These are phyloP conservation scores for Plasmodium coatneyi DNA, from an alignment of 169 alveolate genomes.

Conservation along the genomic window DNA sequence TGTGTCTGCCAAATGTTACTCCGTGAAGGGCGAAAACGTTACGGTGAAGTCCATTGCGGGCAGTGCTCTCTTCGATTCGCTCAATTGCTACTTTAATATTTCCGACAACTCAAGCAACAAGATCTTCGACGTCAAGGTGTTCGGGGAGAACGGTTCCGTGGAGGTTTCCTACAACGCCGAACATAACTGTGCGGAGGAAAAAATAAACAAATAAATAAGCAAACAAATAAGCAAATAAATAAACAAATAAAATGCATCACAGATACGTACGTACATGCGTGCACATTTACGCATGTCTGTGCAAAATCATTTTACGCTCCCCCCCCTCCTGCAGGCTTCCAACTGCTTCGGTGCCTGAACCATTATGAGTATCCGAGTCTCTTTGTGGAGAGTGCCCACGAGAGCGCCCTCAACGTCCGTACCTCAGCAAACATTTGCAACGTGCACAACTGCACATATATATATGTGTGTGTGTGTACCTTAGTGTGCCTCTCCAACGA, in stretches of 20 bases:
- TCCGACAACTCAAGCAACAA: slow-evolving; percentile 29
- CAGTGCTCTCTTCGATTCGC: slow-evolving; percentile 19
- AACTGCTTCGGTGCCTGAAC: slow-evolving; percentile 53
- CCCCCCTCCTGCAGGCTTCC: slow-evolving; percentile 33
- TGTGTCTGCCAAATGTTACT: slow-evolving; percentile 31
- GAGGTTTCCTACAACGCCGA: slow-evolving; percentile 54
- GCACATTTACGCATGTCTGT: neutral
- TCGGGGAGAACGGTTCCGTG: slow-evolving; percentile 54
- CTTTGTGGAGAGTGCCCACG: slow-evolving; percentile 28
- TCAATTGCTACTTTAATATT: slow-evolving; percentile 39
- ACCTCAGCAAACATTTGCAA: neutral
- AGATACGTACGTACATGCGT: neutral
- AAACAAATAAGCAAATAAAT: neutral
- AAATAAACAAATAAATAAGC: neutral
- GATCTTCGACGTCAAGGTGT: slow-evolving; percentile 38
- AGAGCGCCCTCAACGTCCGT: slow-evolving; percentile 30
- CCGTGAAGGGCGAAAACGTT: slow-evolving; percentile 5
- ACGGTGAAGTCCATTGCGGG: slow-evolving; percentile 32
- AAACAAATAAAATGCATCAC: neutral
- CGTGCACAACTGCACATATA: neutral
- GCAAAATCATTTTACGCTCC: neutral
- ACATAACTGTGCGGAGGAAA: slow-evolving; percentile 29
- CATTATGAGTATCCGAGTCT: slow-evolving; percentile 66
- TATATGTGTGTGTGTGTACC: neutral
- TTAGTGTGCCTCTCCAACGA: neutral